These are phyloP conservation scores for Phytophthora podocarpi DNA, from an alignment of 352 stramenopile genomes.

Conservation along the genomic window DNA sequence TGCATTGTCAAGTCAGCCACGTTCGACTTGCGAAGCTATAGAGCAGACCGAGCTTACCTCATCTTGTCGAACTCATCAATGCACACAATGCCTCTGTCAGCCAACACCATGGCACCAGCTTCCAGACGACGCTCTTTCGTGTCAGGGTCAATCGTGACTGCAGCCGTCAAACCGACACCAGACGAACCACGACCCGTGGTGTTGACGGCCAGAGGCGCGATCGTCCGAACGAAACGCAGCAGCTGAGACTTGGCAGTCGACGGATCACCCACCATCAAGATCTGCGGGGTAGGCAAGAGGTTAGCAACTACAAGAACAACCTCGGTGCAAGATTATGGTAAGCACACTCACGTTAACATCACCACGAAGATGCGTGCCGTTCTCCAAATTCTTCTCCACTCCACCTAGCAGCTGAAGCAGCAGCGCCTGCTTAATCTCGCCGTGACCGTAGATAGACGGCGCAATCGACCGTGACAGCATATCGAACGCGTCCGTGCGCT, in stretches of 20 bases:
- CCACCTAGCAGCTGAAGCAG: constrained; percentile 89
- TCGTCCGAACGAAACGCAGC: constrained; percentile 96
- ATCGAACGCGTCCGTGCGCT: constrained; percentile 90
- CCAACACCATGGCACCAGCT: constrained; percentile 99
- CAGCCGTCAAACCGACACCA: constrained; percentile 96
- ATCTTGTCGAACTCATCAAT: constrained; percentile 99
- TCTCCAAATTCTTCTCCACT: constrained; percentile 96
- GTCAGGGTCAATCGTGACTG: constrained; percentile 97
- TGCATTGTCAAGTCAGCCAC: constrained; percentile 15
- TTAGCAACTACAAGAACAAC: constrained; percentile 1
- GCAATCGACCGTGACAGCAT: constrained; percentile 95
- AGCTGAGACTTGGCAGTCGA: constrained; percentile 99
- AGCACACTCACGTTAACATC: constrained; percentile 95
- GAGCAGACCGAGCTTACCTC: constrained; percentile 54
- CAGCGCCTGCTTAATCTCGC: constrained; percentile 96
- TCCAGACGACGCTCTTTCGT: constrained; percentile 94
- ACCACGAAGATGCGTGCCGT: constrained; percentile 99
- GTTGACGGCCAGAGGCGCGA: constrained; percentile 93
- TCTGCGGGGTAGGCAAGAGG: constrained; percentile 32
- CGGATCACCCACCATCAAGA: constrained; percentile 97
- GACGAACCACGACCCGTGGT: constrained; percentile 85
- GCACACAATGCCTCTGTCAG: constrained; percentile 98
- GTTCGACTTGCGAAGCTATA: neutral
- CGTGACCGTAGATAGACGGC: constrained; percentile 98
- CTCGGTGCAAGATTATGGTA: neutral